Evolutionary conservation across 2,329 filamentous ascomycete species (phyloP).

Genomic region (Alternaria metachromatica): DNA sequence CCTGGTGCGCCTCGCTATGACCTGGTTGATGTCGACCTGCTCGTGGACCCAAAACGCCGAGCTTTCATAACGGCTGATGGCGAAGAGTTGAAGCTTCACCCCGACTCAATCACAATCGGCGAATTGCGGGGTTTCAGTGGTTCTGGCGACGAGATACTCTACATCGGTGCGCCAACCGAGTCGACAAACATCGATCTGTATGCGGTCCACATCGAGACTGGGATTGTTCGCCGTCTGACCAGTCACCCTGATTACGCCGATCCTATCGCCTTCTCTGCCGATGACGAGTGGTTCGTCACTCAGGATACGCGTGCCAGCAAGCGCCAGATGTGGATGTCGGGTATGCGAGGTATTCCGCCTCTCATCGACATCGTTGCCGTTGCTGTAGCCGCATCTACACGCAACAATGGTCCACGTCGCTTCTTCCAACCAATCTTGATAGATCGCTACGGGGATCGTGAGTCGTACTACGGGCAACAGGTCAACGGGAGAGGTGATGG

Average conservation of each 20-base stretch:
- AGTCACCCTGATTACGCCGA: constrained; percentile 55
- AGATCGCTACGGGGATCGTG: constrained; percentile 55
- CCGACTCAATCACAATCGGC: constrained; percentile 46
- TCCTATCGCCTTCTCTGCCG: constrained; percentile 52
- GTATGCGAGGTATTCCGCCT: constrained; percentile 53
- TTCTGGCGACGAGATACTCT: constrained; percentile 51
- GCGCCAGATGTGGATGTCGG: constrained; percentile 53
- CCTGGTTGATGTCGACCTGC: constrained; percentile 34
- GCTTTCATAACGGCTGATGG: background rate
- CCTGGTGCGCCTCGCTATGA: constrained; percentile 45
- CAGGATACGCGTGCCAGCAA: constrained; percentile 54
- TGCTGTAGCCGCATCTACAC: constrained; percentile 45
- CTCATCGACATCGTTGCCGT: constrained; percentile 43
- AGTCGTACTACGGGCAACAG: constrained; percentile 54
- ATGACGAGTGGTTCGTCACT: constrained; percentile 53
- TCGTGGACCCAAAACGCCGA: background rate
- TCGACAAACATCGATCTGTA: constrained; percentile 57
- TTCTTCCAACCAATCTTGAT: constrained; percentile 58
- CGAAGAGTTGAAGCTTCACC: constrained; percentile 42
- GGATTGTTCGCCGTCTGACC: constrained; percentile 52
- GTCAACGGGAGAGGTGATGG: constrained; percentile 44
- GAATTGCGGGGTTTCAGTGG: constrained; percentile 57
- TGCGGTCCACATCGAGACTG: constrained; percentile 51
- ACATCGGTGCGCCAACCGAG: constrained; percentile 51
- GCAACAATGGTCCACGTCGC: constrained; percentile 55